Conservation (phyloP, 345 rosid genomes). For the Zanthoxylum bungeanum region DNA sequence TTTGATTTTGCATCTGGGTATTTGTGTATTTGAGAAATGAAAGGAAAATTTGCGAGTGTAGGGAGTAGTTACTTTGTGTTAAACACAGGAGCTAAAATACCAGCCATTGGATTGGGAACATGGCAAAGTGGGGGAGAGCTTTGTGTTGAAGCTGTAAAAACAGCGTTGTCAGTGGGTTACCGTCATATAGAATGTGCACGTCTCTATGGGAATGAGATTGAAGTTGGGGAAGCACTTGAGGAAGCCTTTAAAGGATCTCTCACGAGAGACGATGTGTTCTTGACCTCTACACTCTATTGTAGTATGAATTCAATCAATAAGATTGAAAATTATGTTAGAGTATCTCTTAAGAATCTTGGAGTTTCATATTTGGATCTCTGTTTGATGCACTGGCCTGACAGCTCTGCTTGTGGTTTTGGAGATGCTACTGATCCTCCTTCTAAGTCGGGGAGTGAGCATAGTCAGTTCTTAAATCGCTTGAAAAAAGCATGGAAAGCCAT, state of each 20-base stretch:
- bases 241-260: conserved; percentile 37
- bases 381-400: conserved; percentile 66
- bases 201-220: conserved; percentile 58
- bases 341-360: conserved; percentile 56
- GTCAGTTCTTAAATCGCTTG: conserved; percentile 53
- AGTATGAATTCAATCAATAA: conserved; percentile 61
- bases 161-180: conserved; percentile 53
- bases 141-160: conserved; percentile 52
- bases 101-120: conserved; percentile 61
- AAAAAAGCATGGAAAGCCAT: conserved; percentile 65
- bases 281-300: conserved; percentile 58
- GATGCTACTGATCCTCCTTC: conserved; percentile 67
- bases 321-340: conserved; percentile 61
- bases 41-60: conserved; percentile 34
- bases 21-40: conserved; percentile 29
- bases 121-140: conserved; percentile 68
- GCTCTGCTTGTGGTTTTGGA: conserved; percentile 56
- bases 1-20: conserved; percentile 14
- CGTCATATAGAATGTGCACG: conserved; percentile 65
- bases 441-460: conserved; percentile 50
- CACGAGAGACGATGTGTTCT: conserved; percentile 53
- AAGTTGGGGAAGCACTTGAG: conserved; percentile 60
- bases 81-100: conserved; percentile 60
- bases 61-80: conserved; percentile 39
- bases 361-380: conserved; percentile 62